Percentiles rank a stretch among this genome's conserved stretches.
Evolutionary conservation across 2,329 filamentous ascomycete genomes (phyloP).

Genomic region (Mollisiaceae sp.): DNA sequence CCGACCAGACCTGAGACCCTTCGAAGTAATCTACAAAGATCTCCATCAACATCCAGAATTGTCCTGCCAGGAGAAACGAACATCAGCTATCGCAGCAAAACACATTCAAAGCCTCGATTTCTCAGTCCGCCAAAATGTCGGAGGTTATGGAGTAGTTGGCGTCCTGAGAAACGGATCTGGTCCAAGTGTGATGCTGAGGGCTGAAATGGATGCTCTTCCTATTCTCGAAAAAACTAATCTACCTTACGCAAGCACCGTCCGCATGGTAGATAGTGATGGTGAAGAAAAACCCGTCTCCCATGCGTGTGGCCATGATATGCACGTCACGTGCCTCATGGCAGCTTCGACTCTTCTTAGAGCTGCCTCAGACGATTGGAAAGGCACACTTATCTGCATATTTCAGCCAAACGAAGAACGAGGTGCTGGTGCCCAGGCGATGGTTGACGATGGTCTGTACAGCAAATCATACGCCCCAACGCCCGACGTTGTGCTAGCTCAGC

Average conservation of each 20-base stretch:
- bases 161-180: constrained; percentile 60
- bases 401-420: constrained; percentile 68
- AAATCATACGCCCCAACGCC: constrained; percentile 56
- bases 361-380: constrained; percentile 56
- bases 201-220: constrained; percentile 67
- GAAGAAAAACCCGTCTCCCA: constrained; percentile 65
- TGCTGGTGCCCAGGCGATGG: constrained; percentile 66
- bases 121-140: constrained; percentile 56
- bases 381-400: constrained; percentile 67
- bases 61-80: constrained; percentile 59
- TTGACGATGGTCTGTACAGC: constrained; percentile 61
- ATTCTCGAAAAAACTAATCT: constrained; percentile 61
- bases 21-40: constrained; percentile 60
- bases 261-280: constrained; percentile 46
- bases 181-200: constrained; percentile 60
- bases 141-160: constrained; percentile 62
- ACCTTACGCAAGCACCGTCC: constrained; percentile 56
- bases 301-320: constrained; percentile 71
- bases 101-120: constrained; percentile 47
- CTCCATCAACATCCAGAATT: constrained; percentile 65
- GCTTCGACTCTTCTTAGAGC: constrained; percentile 55
- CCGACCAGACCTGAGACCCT: background rate
- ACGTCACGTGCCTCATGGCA: constrained; percentile 62
- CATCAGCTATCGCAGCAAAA: constrained; percentile 52
- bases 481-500: constrained; percentile 59